Percentiles rank a stretch among this genome's conserved stretches.
phyloP scores from a whole-genome alignment of 257 asterid species.

The Orobanche coerulescens region DNA sequence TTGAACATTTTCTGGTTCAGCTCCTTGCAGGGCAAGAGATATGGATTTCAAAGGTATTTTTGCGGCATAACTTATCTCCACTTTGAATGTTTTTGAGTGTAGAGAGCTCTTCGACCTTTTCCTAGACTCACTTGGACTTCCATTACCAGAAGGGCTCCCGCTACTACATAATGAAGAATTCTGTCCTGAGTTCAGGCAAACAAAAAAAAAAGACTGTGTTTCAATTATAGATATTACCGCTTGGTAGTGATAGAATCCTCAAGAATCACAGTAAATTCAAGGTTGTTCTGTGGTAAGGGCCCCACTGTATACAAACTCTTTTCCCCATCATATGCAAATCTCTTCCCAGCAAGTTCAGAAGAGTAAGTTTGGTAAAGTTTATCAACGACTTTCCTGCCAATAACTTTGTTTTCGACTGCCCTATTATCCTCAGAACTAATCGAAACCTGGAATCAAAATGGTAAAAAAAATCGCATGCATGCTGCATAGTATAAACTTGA shows the following conservation, averaged over 20 bases:
- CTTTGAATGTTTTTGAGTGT: slow-evolving; percentile 49
- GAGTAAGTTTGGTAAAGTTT: slow-evolving; percentile 65
- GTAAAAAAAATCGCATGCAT: not conserved
- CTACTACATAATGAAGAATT: slow-evolving; percentile 23
- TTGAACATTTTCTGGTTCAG: slow-evolving; percentile 47
- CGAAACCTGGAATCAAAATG: slow-evolving; percentile 50
- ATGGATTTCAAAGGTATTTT: slow-evolving; percentile 56
- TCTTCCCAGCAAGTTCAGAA: slow-evolving; percentile 59
- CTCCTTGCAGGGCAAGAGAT: slow-evolving; percentile 60
- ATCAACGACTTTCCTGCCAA: slow-evolving; percentile 62
- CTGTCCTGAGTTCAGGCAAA: slow-evolving; percentile 3
- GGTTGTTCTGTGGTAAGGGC: slow-evolving; percentile 59
- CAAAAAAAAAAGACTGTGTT: not conserved
- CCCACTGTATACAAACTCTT: slow-evolving; percentile 66
- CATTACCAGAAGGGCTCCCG: slow-evolving; percentile 33
- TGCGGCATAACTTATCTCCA: slow-evolving; percentile 63
- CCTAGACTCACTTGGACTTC: slow-evolving; percentile 34
- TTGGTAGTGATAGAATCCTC: slow-evolving; percentile 55
- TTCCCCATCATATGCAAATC: slow-evolving; percentile 81
- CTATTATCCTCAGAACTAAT: slow-evolving; percentile 44
- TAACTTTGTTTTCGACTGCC: slow-evolving; percentile 41
- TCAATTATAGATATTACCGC: slow-evolving; percentile 32
- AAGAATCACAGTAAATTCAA: slow-evolving; percentile 51
- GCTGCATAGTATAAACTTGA: slow-evolving; percentile 5
- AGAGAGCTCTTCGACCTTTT: slow-evolving; percentile 58